Evolutionary conservation across 495 filamentous ascomycete species (phyloP).

Genomic region (Xylaria bambusicola): DNA sequence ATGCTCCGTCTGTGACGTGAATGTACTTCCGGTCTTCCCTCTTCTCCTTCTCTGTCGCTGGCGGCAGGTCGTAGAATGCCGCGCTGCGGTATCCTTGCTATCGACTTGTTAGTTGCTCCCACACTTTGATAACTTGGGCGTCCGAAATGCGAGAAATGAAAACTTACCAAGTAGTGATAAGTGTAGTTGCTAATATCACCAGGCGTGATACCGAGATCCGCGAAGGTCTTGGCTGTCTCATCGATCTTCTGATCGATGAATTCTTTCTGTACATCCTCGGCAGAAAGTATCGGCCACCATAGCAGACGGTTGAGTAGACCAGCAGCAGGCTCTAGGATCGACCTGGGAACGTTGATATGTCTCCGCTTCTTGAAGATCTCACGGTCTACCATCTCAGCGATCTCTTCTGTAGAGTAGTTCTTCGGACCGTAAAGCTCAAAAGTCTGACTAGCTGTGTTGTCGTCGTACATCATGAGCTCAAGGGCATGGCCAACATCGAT

Average conservation of each 20-base stretch:
- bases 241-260: constrained; percentile 95
- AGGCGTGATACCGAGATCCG: constrained; percentile 86
- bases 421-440: constrained; percentile 94
- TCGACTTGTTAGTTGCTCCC: constrained; percentile 31
- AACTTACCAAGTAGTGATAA: constrained; percentile 87
- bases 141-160: neutral
- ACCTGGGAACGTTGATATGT: constrained; percentile 90
- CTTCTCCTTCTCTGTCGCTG: constrained; percentile 91
- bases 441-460: constrained; percentile 85
- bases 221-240: constrained; percentile 88
- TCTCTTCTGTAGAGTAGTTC: constrained; percentile 86
- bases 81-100: constrained; percentile 84
- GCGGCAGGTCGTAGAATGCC: constrained; percentile 87
- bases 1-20: constrained; percentile 87
- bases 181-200: constrained; percentile 78
- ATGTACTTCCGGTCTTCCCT: constrained; percentile 94
- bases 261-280: constrained; percentile 90
- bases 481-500: constrained; percentile 88
- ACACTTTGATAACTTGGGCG: neutral
- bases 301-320: constrained; percentile 71
- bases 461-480: constrained; percentile 84
- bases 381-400: constrained; percentile 81
- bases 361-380: constrained; percentile 88
- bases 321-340: constrained; percentile 69
- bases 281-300: constrained; percentile 84